Evolutionary conservation across 1,284 basidiomycete genomes (phyloP).

Genomic region (Trichosporon sp.): DNA sequence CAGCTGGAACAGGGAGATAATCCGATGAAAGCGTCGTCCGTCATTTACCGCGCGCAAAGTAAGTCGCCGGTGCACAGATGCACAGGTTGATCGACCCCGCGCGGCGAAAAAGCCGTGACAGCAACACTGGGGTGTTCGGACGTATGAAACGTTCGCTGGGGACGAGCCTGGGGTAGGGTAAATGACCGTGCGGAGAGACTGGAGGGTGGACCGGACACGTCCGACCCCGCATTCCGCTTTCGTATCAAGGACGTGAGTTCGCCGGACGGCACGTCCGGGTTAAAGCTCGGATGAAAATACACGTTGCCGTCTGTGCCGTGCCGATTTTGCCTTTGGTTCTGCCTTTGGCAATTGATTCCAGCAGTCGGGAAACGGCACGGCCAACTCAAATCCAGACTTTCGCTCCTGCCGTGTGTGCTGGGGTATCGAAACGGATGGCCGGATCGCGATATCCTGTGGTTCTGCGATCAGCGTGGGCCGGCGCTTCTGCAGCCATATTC

Average conservation of each 20-base stretch:
- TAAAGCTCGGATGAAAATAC: not conserved
- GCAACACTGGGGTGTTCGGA: not conserved
- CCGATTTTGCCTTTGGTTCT: not conserved
- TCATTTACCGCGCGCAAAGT: not conserved
- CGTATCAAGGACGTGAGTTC: constrained; percentile 18
- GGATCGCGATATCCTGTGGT: not conserved
- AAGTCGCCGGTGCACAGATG: constrained; percentile 3
- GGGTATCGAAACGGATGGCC: not conserved
- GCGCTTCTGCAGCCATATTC: not conserved
- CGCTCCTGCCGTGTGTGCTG: not conserved
- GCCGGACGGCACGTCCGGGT: not conserved
- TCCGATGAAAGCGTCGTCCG: not conserved
- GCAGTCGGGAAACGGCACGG: not conserved
- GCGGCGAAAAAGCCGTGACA: not conserved
- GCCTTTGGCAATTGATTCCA: not conserved
- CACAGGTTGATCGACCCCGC: not conserved
- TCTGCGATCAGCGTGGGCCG: too few relatives aligned
- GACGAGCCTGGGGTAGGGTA: not conserved
- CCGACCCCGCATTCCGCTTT: constrained; percentile 1
- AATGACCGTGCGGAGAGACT: not conserved
- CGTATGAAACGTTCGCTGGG: not conserved
- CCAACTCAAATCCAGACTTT: constrained; percentile 1
- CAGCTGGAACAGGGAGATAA: not conserved
- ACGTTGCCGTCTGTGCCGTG: not conserved
- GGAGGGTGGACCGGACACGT: not conserved